Conservation (phyloP, 768 basidiomycete genomes). For the Suillus occidentalis region DNA sequence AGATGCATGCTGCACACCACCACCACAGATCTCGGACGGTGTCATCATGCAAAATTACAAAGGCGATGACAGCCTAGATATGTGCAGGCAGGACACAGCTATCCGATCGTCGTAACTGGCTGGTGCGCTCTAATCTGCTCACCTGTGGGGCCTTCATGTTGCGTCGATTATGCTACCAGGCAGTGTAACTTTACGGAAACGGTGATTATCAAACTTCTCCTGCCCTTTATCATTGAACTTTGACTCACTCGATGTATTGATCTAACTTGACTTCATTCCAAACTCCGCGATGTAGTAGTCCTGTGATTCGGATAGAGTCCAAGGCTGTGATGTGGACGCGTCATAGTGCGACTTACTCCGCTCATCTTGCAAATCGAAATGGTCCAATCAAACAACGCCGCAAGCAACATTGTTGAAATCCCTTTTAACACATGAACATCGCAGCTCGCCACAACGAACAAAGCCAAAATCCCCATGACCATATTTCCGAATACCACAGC, state of each 20-base stretch:
- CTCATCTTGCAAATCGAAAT: neutral
- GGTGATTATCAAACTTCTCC: slow-evolving; percentile 1
- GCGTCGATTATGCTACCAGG: slow-evolving; percentile 1
- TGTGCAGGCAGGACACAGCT: slow-evolving; percentile 3
- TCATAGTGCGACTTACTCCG: neutral
- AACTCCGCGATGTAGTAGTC: neutral
- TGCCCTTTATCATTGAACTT: slow-evolving; percentile 2
- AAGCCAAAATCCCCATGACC: neutral
- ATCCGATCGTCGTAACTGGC: neutral
- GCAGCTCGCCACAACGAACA: neutral
- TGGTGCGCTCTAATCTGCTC: neutral
- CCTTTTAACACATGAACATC: neutral
- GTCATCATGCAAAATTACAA: neutral
- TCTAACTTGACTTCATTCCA: neutral
- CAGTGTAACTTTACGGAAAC: neutral
- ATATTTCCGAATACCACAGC: neutral
- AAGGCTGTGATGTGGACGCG: neutral
- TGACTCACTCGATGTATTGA: neutral
- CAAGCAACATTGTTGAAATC: neutral
- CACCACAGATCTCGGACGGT: neutral
- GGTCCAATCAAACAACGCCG: neutral
- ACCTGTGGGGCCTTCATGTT: neutral
- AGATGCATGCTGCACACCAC: neutral
- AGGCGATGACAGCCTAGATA: slow-evolving; percentile 2
- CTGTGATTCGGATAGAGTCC: neutral